Base-by-base conservation (phyloP, 805 yeast species). In the Candida xiaguanensis region DNA sequence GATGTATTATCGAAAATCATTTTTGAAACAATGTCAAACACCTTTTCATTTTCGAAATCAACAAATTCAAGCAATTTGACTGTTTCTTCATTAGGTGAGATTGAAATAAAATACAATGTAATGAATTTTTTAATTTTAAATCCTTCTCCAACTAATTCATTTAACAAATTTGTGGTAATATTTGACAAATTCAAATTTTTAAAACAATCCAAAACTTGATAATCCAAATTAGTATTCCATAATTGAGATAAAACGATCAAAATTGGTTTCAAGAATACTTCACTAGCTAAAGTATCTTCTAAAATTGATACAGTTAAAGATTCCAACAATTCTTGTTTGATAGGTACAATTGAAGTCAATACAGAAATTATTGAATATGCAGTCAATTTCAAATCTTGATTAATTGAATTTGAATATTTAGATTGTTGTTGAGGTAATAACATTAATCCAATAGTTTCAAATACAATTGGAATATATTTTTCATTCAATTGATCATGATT, bases 361-460 rank as follows among this genome's bases (percentile, higher is more conserved):
- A 91, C 96, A 0, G 91, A 77, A 17, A 91, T 56, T 11, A 89
- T 69, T 34, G 95, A 85, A 58, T 86, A 91, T 2, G 91, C 88
- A 14, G 96, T 82, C 43, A 87, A 73, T 57, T 85, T 93, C 36
- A 82, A 72, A 51, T 87, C 95, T 27, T 65, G 34, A 5, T 42
- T 40, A 25, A 56, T 46, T 5, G 59, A 43, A 16, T 47, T 31
- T 20, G 57, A 50, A 36, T 34, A 46, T 34, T 47, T 50, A 12
- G 48, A 48, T 17, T 44, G 59, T 5, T 78, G 65, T 2, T 64
- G 61, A 3, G 58, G 55, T 22, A 53, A 45, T 44, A 83, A 60
- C 28, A 85, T 61, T 40, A 70, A 66, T 14, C 84, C 85, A 12
- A 80, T 65, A 1, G 73, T 63, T 52, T 80, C 83, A 47, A 85